A percentile compares a stretch with the other conserved stretches of the same genome.
Evolutionary conservation across 768 basidiomycete species (phyloP).

Genomic region (Termitomyces sp.): DNA sequence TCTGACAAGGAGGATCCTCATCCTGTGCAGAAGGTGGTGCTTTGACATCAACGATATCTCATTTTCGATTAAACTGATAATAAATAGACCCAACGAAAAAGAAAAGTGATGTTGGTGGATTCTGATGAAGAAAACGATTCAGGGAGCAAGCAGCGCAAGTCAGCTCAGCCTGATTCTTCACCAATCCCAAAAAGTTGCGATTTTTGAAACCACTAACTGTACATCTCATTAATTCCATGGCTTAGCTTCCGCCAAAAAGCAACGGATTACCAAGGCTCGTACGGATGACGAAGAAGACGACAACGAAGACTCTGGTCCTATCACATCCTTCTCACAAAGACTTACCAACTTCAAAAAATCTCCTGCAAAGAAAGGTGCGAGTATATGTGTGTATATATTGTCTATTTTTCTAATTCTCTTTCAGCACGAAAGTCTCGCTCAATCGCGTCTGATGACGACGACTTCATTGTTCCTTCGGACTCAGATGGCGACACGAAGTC

Average conservation of each 20-base stretch:
- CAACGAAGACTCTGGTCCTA: conserved; percentile 36
- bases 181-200: conserved; percentile 33
- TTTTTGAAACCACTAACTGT: neutral
- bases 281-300: conserved; percentile 54
- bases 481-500: conserved; percentile 55
- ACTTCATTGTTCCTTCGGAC: conserved; percentile 69
- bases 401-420: neutral
- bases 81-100: conserved; percentile 47
- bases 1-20: conserved; percentile 42
- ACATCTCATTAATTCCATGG: conserved; percentile 1
- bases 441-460: conserved; percentile 53
- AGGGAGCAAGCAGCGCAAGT: conserved; percentile 20
- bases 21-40: conserved; percentile 17
- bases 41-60: neutral
- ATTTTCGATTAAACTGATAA: neutral
- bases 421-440: conserved; percentile 40
- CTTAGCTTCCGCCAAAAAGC: conserved; percentile 53
- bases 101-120: conserved; percentile 65
- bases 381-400: neutral
- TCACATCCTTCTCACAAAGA: conserved; percentile 50
- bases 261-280: conserved; percentile 46
- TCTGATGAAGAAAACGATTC: conserved; percentile 53
- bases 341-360: conserved; percentile 68
- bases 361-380: conserved; percentile 49
- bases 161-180: conserved; percentile 32